Conservation (phyloP, 2,329 filamentous ascomycete species). For the Colletotrichum tropicicola region DNA sequence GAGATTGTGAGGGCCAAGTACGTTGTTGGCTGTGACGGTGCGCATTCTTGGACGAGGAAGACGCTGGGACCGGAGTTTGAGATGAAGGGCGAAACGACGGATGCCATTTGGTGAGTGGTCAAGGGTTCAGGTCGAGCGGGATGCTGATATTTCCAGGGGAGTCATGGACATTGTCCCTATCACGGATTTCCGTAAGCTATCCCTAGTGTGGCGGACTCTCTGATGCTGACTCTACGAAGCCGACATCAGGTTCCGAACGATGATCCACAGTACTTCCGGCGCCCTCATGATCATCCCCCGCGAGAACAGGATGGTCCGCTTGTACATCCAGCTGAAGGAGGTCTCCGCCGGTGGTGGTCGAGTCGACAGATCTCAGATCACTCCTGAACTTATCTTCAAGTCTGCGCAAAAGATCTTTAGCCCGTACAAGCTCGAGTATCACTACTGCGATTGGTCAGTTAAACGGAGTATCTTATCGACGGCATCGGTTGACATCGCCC, state of each 20-base stretch:
- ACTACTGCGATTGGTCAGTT: conserved; percentile 65
- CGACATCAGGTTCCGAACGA: conserved; percentile 67
- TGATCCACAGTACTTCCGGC: conserved; percentile 65
- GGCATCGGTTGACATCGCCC: not conserved
- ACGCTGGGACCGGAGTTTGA: conserved; percentile 59
- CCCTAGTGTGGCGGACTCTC: too few relatives aligned
- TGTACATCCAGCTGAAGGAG: conserved; percentile 69
- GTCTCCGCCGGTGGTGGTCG: conserved; percentile 45
- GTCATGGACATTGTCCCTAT: conserved; percentile 49
- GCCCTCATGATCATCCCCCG: conserved; percentile 72
- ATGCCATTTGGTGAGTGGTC: conserved; percentile 50
- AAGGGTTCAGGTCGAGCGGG: not conserved
- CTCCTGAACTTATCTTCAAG: conserved; percentile 67
- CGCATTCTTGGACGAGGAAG: conserved; percentile 71
- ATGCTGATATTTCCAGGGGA: conserved; percentile 35
- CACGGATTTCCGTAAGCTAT: conserved; percentile 54
- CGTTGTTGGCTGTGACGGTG: conserved; percentile 74
- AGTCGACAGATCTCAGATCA: conserved; percentile 68
- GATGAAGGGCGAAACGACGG: conserved; percentile 63
- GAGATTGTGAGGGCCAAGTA: conserved; percentile 67
- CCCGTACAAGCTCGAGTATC: conserved; percentile 72
- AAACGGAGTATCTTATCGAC: accelerated
- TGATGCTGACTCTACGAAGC: not conserved
- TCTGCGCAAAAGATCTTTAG: conserved; percentile 69
- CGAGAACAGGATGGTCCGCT: conserved; percentile 68